Conservation (phyloP, 2,329 filamentous ascomycete species). For the Fusarium hainanense region DNA sequence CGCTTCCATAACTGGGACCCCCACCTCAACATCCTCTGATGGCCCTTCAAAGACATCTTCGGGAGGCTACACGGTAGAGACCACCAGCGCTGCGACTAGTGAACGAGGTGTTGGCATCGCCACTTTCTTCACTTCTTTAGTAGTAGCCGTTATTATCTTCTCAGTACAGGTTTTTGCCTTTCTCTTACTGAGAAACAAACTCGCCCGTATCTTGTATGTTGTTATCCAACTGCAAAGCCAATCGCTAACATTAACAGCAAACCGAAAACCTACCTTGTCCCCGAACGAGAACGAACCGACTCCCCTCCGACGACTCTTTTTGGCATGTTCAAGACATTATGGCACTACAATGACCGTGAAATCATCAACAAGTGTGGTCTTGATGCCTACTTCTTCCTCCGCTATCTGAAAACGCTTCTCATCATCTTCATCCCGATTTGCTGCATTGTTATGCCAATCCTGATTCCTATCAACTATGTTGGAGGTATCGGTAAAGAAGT, state of each 20-base stretch:
- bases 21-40: conserved; percentile 1
- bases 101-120: conserved; percentile 56
- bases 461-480: conserved; percentile 85
- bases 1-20: conserved; percentile 16
- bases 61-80: background rate
- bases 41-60: conserved; percentile 15
- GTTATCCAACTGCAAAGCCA: background rate
- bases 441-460: conserved; percentile 80
- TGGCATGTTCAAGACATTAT: conserved; percentile 67
- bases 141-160: conserved; percentile 71
- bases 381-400: conserved; percentile 96
- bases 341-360: conserved; percentile 77
- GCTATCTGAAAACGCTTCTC: conserved; percentile 81
- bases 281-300: conserved; percentile 84
- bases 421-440: conserved; percentile 92
- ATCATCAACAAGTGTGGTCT: conserved; percentile 96
- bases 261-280: conserved; percentile 86
- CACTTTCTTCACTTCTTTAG: conserved; percentile 72
- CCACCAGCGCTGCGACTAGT: conserved; percentile 51
- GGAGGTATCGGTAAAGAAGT: conserved; percentile 73
- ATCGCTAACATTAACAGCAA: conserved; percentile 62
- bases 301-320: conserved; percentile 69
- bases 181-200: conserved; percentile 78
- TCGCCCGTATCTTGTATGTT: conserved; percentile 84
- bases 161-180: conserved; percentile 76